A percentile compares a stretch with the other conserved stretches of the same genome.
phyloP scores from a whole-genome alignment of 2,329 filamentous ascomycete genomes.

The Stachybotrys elegans region DNA sequence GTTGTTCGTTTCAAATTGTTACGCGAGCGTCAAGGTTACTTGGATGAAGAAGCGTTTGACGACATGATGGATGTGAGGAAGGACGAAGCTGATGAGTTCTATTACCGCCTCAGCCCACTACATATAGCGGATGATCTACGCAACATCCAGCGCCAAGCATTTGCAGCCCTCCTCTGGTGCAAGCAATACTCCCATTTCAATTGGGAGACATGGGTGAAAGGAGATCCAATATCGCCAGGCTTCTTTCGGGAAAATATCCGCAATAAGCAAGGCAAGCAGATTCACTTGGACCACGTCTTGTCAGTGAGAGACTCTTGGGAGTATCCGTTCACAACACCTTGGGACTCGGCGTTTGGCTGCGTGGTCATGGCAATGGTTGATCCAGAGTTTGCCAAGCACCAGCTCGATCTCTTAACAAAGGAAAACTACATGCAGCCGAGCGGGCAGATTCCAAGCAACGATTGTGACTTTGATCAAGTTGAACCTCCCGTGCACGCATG shows the following conservation, averaged over 20 bases:
- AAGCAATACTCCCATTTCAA: slow-evolving; percentile 97
- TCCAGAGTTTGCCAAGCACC: slow-evolving; percentile 96
- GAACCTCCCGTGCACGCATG: slow-evolving; percentile 96
- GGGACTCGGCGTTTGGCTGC: slow-evolving; percentile 96
- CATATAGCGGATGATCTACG: slow-evolving; percentile 91
- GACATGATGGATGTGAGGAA: slow-evolving; percentile 80
- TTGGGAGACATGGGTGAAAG: slow-evolving; percentile 97
- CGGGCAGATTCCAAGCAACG: slow-evolving; percentile 78
- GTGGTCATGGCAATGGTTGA: slow-evolving; percentile 96
- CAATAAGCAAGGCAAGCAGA: slow-evolving; percentile 88
- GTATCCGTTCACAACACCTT: slow-evolving; percentile 95
- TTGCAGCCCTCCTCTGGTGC: slow-evolving; percentile 97
- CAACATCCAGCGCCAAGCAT: slow-evolving; percentile 91
- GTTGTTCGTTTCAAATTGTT: slow-evolving; percentile 91
- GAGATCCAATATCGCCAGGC: slow-evolving; percentile 81
- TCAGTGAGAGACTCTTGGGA: slow-evolving; percentile 99
- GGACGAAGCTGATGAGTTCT: slow-evolving; percentile 92
- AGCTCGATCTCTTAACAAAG: slow-evolving; percentile 89
- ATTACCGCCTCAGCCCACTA: slow-evolving; percentile 85
- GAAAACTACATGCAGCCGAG: slow-evolving; percentile 99
- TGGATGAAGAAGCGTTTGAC: slow-evolving; percentile 91
- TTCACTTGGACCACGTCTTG: slow-evolving; percentile 89
- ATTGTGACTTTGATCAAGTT: slow-evolving; percentile 98
- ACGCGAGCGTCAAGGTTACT: slow-evolving; percentile 66
- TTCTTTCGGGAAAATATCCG: slow-evolving; percentile 82